A percentile compares a stretch with the other conserved stretches of the same genome.
Evolutionary conservation across 768 basidiomycete species (phyloP).

Genomic region (Omphalotus guepiniiformis): DNA sequence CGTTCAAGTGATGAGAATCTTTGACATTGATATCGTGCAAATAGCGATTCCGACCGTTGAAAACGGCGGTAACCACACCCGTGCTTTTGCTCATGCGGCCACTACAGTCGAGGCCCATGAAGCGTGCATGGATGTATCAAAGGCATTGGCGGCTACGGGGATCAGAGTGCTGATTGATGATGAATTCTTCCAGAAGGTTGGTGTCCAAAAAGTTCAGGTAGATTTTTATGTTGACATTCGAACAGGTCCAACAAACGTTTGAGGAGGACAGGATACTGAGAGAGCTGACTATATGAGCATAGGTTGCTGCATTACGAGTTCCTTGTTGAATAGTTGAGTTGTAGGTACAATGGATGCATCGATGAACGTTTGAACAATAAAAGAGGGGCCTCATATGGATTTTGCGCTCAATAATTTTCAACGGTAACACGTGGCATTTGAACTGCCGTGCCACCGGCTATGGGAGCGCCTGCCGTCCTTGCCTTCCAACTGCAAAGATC

Average conservation of each 20-base stretch:
- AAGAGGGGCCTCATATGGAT: too few relatives aligned
- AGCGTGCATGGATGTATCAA: slow-evolving; percentile 62
- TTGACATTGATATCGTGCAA: not conserved
- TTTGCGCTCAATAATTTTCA: too few relatives aligned
- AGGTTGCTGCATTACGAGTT: too few relatives aligned
- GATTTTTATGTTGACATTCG: not conserved
- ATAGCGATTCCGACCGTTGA: slow-evolving; percentile 71
- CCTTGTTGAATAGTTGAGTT: too few relatives aligned
- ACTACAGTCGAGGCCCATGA: slow-evolving; percentile 57
- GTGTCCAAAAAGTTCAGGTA: slow-evolving; percentile 9
- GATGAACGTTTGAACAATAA: too few relatives aligned
- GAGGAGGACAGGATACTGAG: too few relatives aligned
- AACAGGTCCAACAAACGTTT: slow-evolving; percentile 45
- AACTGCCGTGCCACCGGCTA: not conserved
- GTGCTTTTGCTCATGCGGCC: slow-evolving; percentile 61
- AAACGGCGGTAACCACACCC: slow-evolving; percentile 77
- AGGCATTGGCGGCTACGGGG: slow-evolving; percentile 68
- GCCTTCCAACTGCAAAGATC: not conserved
- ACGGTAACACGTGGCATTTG: too few relatives aligned
- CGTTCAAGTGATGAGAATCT: not conserved
- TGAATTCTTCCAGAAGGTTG: slow-evolving; percentile 53
- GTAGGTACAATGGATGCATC: too few relatives aligned
- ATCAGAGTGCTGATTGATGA: slow-evolving; percentile 68
- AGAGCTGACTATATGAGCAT: too few relatives aligned
- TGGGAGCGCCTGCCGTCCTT: not conserved